Conservation (phyloP, 495 filamentous ascomycete genomes). For the Alectoria sarmentosa region DNA sequence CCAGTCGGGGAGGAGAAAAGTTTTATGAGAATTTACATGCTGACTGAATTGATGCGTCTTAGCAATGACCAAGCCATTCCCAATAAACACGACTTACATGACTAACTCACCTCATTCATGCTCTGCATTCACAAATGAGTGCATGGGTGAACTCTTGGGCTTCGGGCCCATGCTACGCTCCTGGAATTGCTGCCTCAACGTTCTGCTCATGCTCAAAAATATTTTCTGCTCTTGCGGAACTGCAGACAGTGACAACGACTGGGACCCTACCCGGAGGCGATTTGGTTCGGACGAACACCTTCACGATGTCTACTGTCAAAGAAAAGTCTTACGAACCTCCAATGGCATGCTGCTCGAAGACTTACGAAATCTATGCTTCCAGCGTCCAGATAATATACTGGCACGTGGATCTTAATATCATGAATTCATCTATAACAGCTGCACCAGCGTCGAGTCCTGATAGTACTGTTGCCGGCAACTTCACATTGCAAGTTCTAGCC, state of each 20-base stretch:
- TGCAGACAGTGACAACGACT: neutral
- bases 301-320: neutral
- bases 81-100: neutral
- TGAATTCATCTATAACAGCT: neutral
- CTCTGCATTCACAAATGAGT: neutral
- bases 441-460: neutral
- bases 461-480: neutral
- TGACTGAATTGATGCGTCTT: neutral
- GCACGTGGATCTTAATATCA: neutral
- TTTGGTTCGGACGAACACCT: neutral
- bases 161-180: neutral
- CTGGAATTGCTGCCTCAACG: neutral
- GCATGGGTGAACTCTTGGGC: neutral
- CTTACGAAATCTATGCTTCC: slow-evolving; percentile 1
- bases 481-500: neutral
- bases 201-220: neutral
- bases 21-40: neutral
- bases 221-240: neutral
- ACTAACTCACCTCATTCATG: neutral
- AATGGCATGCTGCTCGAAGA: neutral
- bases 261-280: neutral
- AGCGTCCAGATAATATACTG: slow-evolving; percentile 5
- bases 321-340: neutral
- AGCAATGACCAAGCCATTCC: neutral
- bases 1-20: neutral